These are phyloP conservation scores for Aspergillus brunneoviolaceus DNA, from an alignment of 2,329 filamentous ascomycete genomes.

Conservation along the genomic window DNA sequence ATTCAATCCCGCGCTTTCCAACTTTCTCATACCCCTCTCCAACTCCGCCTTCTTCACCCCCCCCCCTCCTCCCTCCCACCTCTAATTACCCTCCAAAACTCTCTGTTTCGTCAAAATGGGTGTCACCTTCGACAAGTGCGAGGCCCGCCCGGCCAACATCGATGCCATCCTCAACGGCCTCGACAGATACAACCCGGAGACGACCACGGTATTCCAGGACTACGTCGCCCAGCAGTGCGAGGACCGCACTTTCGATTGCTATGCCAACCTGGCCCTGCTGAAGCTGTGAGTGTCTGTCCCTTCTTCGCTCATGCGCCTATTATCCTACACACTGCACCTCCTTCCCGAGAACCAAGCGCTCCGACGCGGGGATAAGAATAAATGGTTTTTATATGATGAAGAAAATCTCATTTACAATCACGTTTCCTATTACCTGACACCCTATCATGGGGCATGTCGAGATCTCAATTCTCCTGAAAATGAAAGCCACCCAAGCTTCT, in stretches of 20 bases:
- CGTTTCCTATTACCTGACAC: constrained; percentile 99
- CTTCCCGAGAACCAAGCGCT: constrained; percentile 3
- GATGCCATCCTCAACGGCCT: constrained; percentile 93
- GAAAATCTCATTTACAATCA: constrained; percentile 56
- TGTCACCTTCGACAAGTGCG: constrained; percentile 75
- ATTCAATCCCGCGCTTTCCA: constrained; percentile 14
- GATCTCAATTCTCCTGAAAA: constrained; percentile 69
- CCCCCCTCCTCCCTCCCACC: background rate
- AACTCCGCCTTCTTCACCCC: background rate
- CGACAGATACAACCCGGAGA: constrained; percentile 98
- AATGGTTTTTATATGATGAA: constrained; percentile 64
- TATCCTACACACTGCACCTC: background rate
- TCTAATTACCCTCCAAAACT: background rate
- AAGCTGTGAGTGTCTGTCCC: constrained; percentile 71
- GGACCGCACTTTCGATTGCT: constrained; percentile 89
- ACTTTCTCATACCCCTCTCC: constrained; percentile 2
- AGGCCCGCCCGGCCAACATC: constrained; percentile 89
- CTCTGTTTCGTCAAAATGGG: constrained; percentile 25
- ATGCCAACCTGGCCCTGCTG: constrained; percentile 91
- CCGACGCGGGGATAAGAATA: constrained; percentile 1
- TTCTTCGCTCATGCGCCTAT: constrained; percentile 2
- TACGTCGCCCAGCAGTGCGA: constrained; percentile 96
- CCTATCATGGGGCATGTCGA: constrained; percentile 60
- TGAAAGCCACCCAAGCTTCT: constrained; percentile 12
- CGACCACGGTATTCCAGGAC: constrained; percentile 86